These are phyloP conservation scores for Mycena latifolia DNA, from an alignment of 768 basidiomycete genomes.

Conservation along the genomic window DNA sequence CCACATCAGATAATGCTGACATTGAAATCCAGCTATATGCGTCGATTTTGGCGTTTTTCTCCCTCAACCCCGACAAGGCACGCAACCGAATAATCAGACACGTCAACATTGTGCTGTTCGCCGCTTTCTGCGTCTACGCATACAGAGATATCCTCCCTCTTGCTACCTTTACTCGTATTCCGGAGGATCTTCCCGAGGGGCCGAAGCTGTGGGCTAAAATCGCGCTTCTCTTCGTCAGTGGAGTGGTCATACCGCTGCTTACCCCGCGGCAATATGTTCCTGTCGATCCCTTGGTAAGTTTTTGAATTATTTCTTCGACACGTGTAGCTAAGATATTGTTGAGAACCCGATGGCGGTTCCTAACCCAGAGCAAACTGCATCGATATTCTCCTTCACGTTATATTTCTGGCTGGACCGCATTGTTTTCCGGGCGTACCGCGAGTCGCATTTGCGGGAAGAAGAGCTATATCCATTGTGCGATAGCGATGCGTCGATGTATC, in stretches of 20 bases:
- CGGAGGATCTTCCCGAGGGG: slow-evolving; percentile 61
- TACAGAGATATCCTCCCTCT: slow-evolving; percentile 73
- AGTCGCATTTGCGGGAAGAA: slow-evolving; percentile 59
- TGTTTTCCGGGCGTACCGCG: slow-evolving; percentile 55
- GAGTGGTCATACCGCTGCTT: slow-evolving; percentile 63
- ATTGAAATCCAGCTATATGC: not conserved
- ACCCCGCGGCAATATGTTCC: slow-evolving; percentile 71
- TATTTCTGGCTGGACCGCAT: slow-evolving; percentile 69
- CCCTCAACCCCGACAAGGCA: not conserved
- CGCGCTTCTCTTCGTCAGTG: slow-evolving; percentile 55
- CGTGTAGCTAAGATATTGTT: no score
- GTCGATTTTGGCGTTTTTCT: not conserved
- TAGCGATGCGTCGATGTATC: slow-evolving; percentile 55
- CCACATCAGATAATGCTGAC: not conserved
- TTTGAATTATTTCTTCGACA: not conserved
- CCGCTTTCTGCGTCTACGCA: slow-evolving; percentile 59
- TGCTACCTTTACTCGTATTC: slow-evolving; percentile 60
- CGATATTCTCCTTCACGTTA: slow-evolving; percentile 54
- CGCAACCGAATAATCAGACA: slow-evolving; percentile 50
- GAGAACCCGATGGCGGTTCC: slow-evolving; percentile 6
- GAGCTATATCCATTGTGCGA: slow-evolving; percentile 74
- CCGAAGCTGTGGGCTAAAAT: slow-evolving; percentile 65
- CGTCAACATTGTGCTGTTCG: slow-evolving; percentile 59
- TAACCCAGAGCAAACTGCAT: slow-evolving; percentile 65
- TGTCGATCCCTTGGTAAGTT: slow-evolving; percentile 58